Evolutionary conservation across 441 rosid species (phyloP), one percentile per base, ranked within the genome.

Genomic region (Erodium texanum): DNA sequence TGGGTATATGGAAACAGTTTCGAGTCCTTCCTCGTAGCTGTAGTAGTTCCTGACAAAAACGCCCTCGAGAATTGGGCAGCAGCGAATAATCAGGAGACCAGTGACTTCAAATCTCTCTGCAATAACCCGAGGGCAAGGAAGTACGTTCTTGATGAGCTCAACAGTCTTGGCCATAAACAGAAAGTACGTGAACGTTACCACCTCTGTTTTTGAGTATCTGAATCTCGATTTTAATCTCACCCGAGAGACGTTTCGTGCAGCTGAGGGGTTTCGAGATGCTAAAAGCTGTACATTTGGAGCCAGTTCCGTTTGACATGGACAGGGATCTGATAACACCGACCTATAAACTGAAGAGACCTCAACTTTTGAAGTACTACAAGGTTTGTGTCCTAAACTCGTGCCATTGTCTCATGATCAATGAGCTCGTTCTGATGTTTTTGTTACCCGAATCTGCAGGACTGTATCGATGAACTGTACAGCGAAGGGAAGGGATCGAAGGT

Each of bases 1-100:
- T 91, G 97, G 99, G 88, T 93, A 24, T 91, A 93, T 58, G 97
- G 99, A 24, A 93, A 79, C 84, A 93, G 99, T 85, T 87, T 88
- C 1, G 92, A 93, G 80, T 87, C 96, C 24, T 89, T 80, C 82
- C 86, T 89, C 0, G 82, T 94, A 62, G 96, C 96, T 11, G 88
- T 89, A 0, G 87, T 78, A 48, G 89, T 88, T 76, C 97, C 94
- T 61, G 83, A 81, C 24, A 70, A 76, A 74, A 81, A 76, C 71
- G 82, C 84, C 27, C 88, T 93, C 23, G 93, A 87, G 81, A 62
- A 66, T 15, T 93, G 98, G 98, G 95, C 95, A 27, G 4, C 2
- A 20, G 68, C 48, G 0, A 93, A 82, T 74, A 84, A 87, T 22
- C 84, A 82, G 41, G 71, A 87, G 29, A 64, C 22, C 12, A 92